phyloP scores from a whole-genome alignment of 371 early-diverging fungal genomes.

The Entomophthora muscae region DNA sequence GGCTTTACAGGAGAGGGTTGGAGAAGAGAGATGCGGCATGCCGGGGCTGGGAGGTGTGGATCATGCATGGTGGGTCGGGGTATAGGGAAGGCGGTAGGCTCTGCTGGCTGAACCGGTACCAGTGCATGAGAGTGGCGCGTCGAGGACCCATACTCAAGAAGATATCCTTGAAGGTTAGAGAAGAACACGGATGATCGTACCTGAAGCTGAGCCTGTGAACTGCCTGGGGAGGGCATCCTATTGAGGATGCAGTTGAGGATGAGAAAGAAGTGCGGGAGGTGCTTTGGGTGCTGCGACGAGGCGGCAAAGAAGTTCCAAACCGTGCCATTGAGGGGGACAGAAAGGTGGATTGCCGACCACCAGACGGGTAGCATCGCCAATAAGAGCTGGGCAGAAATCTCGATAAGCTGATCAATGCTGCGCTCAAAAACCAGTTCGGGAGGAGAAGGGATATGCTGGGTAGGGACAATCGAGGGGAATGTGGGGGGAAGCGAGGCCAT shows the following conservation, averaged over 20 bases:
- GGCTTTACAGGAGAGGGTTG: not conserved
- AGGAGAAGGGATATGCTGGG: not conserved
- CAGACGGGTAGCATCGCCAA: not conserved
- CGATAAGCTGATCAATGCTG: not conserved
- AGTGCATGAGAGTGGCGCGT: not conserved
- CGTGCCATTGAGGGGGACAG: not conserved
- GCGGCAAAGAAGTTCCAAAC: not conserved
- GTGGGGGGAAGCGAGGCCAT: not conserved
- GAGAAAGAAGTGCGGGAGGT: not conserved
- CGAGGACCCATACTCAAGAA: not conserved
- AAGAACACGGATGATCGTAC: not conserved
- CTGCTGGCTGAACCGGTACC: not conserved
- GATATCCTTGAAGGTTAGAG: not conserved
- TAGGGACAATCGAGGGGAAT: not conserved
- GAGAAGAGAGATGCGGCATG: not conserved
- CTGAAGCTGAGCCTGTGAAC: not conserved
- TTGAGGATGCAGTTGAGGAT: not conserved
- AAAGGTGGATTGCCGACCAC: not conserved
- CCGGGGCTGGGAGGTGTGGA: not conserved
- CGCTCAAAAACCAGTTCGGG: not conserved
- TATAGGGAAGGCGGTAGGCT: not conserved
- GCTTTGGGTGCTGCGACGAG: not conserved
- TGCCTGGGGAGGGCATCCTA: not conserved
- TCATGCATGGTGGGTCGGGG: not conserved
- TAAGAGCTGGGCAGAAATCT: not conserved